Evolutionary conservation across 257 asterid species (phyloP).

Genomic region (Fraxinus excelsior): DNA sequence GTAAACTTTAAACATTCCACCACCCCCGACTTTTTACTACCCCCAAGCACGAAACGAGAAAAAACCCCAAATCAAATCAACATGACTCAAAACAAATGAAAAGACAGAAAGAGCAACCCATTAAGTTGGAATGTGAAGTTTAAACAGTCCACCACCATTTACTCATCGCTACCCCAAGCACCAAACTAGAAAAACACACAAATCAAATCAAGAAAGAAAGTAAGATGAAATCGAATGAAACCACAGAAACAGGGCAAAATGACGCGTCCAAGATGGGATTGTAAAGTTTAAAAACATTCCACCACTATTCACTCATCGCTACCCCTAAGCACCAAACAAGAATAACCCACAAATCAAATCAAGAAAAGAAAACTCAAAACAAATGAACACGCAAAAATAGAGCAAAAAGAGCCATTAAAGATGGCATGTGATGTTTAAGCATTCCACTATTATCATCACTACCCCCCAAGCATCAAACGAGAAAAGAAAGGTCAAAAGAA

Average conservation of each 20-base stretch:
- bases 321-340: constrained; percentile 2
- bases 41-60: constrained; percentile 20
- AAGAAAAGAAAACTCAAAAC: background rate
- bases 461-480: constrained; percentile 18
- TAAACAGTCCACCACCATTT: no score
- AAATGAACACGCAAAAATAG: background rate
- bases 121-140: no score
- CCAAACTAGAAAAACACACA: constrained; percentile 3
- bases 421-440: constrained; percentile 14
- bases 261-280: background rate
- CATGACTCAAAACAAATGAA: background rate
- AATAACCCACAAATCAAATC: background rate
- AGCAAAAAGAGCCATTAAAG: background rate
- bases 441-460: constrained; percentile 27
- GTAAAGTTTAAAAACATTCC: background rate
- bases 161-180: no score
- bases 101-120: no score
- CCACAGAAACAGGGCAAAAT: background rate
- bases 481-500: background rate
- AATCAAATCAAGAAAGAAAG: background rate
- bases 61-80: no score
- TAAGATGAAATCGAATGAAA: background rate
- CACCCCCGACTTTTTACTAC: background rate
- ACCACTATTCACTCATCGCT: constrained; percentile 6
- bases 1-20: constrained; percentile 32